Evolutionary conservation across 805 yeast species (phyloP).

Genomic region (Cyberlindnera misumaiensis): DNA sequence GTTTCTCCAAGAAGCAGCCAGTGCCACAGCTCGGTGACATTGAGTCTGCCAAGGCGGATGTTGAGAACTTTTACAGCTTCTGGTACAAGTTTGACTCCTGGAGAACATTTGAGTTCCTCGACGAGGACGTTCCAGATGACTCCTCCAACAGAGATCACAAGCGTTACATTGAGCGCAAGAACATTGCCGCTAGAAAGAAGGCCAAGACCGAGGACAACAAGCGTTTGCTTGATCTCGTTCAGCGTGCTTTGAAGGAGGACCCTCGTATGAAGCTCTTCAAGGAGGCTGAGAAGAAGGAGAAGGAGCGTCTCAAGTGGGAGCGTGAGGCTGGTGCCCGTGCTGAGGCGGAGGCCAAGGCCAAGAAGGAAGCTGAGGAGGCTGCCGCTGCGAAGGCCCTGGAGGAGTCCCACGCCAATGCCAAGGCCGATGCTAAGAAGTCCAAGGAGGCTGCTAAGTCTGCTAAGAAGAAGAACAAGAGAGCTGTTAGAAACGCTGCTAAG

Average conservation of each 20-base stretch:
- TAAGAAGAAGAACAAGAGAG: slow-evolving; percentile 94
- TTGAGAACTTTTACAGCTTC: slow-evolving; percentile 83
- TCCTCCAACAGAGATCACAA: slow-evolving; percentile 98
- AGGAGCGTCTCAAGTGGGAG: slow-evolving; percentile 95
- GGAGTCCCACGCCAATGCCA: slow-evolving; percentile 53
- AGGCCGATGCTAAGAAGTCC: slow-evolving; percentile 84
- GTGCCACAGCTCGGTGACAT: slow-evolving; percentile 74
- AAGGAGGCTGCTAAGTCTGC: slow-evolving; percentile 87
- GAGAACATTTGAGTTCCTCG: slow-evolving; percentile 96
- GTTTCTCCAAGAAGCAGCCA: slow-evolving; percentile 89
- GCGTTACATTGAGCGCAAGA: slow-evolving; percentile 96
- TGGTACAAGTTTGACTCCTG: slow-evolving; percentile 95
- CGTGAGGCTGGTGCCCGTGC: slow-evolving; percentile 95
- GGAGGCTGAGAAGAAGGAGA: slow-evolving; percentile 90
- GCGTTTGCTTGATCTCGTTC: slow-evolving; percentile 78
- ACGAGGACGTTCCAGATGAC: slow-evolving; percentile 99
- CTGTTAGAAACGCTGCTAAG: slow-evolving; percentile 74
- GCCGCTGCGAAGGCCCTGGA: slow-evolving; percentile 74
- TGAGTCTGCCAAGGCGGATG: slow-evolving; percentile 67
- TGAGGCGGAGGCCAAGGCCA: slow-evolving; percentile 88
- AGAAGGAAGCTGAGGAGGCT: slow-evolving; percentile 85
- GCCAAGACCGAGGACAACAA: slow-evolving; percentile 96
- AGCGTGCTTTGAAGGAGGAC: slow-evolving; percentile 82
- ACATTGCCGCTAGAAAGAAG: slow-evolving; percentile 93
- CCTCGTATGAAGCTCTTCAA: slow-evolving; percentile 93